These are phyloP conservation scores for Diaporthe velutina DNA, from an alignment of 2,329 filamentous ascomycete species.

Conservation along the genomic window DNA sequence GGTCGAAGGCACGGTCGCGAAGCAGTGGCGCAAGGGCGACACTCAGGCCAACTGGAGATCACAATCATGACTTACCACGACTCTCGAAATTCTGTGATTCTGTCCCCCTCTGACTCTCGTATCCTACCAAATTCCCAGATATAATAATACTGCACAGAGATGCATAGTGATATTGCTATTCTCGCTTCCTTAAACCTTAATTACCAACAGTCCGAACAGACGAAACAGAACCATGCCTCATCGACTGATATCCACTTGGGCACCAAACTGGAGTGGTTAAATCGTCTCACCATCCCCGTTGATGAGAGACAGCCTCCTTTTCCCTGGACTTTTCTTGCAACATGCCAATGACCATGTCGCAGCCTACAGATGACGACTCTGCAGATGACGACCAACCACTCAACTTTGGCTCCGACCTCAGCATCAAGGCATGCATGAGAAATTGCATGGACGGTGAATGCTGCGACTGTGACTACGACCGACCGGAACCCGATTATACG, in stretches of 20 bases:
- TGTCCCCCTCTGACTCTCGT: neutral
- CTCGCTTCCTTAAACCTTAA: neutral
- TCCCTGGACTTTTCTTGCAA: no score
- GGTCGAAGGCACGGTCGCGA: neutral
- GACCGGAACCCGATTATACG: no score
- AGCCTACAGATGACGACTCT: neutral
- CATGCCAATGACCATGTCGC: neutral
- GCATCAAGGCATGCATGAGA: neutral
- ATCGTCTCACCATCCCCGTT: neutral
- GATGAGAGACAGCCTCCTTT: neutral
- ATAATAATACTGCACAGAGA: neutral
- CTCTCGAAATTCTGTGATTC: neutral
- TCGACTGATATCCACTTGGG: no score
- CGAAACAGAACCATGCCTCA: no score
- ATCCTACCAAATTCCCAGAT: neutral
- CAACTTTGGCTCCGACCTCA: conserved; percentile 20
- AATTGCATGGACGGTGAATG: conserved; percentile 1
- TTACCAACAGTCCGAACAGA: neutral
- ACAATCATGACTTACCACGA: neutral
- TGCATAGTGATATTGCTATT: neutral
- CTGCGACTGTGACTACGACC: neutral
- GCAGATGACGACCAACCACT: neutral
- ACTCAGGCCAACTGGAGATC: neutral
- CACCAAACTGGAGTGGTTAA: neutral
- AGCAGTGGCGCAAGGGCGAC: neutral